Percentiles rank a stretch among this genome's conserved stretches.
Evolutionary conservation across 306 rosid species (phyloP).

Genomic region (Cercis canadensis): DNA sequence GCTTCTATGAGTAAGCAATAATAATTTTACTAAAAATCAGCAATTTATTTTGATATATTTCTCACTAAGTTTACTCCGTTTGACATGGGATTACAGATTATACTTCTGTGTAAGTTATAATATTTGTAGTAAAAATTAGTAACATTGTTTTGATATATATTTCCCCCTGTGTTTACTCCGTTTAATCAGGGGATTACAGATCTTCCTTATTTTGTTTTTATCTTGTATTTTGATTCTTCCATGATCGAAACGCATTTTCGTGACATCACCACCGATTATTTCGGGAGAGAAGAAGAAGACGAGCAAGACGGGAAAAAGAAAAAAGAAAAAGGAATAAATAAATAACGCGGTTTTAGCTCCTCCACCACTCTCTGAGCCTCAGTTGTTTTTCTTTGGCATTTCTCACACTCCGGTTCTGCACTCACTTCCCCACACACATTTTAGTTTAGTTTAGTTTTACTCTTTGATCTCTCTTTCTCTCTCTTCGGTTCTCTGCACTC

Average conservation of each 20-base stretch:
- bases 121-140: no score
- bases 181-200: not conserved
- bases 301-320: no score
- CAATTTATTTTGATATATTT: no score
- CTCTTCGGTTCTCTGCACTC: not conserved
- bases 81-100: no score
- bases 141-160: no score
- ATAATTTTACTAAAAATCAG: no score
- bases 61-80: no score
- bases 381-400: conserved; percentile 9
- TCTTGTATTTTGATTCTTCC: conserved; percentile 25
- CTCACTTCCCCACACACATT: conserved; percentile 31
- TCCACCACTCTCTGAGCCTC: conserved; percentile 15
- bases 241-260: conserved; percentile 27
- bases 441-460: not conserved
- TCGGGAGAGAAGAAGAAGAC: conserved; percentile 5
- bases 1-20: no score
- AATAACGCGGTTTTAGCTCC: conserved; percentile 50
- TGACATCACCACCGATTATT: conserved; percentile 38
- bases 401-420: not conserved
- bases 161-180: not conserved
- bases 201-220: conserved; percentile 29
- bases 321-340: not conserved
- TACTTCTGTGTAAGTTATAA: no score
- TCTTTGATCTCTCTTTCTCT: not conserved